These are phyloP conservation scores for Petunia axillaris DNA, from an alignment of 257 asterid species.

Conservation along the genomic window DNA sequence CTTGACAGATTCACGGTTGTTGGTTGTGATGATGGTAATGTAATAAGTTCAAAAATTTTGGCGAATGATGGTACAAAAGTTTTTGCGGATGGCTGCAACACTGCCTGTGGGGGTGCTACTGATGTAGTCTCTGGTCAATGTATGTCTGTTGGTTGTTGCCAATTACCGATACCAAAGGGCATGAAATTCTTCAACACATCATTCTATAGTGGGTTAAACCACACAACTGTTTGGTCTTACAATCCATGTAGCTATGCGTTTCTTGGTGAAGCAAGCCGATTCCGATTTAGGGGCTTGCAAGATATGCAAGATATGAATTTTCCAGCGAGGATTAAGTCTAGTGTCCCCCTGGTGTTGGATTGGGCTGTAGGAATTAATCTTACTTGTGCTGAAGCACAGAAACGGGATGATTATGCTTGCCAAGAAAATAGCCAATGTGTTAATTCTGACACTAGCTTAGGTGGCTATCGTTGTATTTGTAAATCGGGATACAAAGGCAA, in stretches of 20 bases:
- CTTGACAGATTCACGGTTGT: slow-evolving; percentile 41
- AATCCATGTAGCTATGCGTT: slow-evolving; percentile 72
- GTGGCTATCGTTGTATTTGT: slow-evolving; percentile 71
- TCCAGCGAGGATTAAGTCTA: slow-evolving; percentile 27
- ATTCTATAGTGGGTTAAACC: slow-evolving; percentile 31
- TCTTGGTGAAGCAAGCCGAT: slow-evolving; percentile 54
- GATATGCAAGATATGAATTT: slow-evolving; percentile 59
- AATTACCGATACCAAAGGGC: slow-evolving; percentile 61
- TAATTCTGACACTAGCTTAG: slow-evolving; percentile 48
- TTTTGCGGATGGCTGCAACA: slow-evolving; percentile 56
- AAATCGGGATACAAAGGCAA: slow-evolving; percentile 60
- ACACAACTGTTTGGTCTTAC: slow-evolving; percentile 40
- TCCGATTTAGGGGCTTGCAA: slow-evolving; percentile 50
- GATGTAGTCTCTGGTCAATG: slow-evolving; percentile 53
- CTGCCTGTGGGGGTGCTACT: slow-evolving; percentile 42
- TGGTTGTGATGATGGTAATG: slow-evolving; percentile 63
- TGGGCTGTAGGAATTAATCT: slow-evolving; percentile 67
- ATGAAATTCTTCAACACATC: neutral
- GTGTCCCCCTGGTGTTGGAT: slow-evolving; percentile 63
- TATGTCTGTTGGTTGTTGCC: slow-evolving; percentile 75
- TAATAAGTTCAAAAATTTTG: slow-evolving; percentile 32
- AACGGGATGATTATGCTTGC: slow-evolving; percentile 45
- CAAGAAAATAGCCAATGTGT: slow-evolving; percentile 51
- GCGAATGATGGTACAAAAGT: slow-evolving; percentile 37
- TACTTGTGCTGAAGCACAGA: slow-evolving; percentile 43